Evolutionary conservation across 2,329 filamentous ascomycete species (phyloP), one percentile per base, ranked within the genome.

Genomic region (Aspergillus sclerotialis): DNA sequence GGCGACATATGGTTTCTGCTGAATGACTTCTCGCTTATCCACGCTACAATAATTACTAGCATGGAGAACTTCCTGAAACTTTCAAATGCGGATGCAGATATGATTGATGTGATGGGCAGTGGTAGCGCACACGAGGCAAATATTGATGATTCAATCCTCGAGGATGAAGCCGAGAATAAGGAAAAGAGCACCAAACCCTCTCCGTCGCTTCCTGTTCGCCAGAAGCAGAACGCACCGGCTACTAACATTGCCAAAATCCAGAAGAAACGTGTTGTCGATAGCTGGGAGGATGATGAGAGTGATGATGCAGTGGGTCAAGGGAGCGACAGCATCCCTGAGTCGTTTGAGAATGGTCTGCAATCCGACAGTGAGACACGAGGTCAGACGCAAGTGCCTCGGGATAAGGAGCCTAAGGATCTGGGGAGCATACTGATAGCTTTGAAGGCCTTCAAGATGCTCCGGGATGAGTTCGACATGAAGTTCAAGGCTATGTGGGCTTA

Each of bases 1-100:
- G 73, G 75, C 4, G 80, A 87, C 30, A 69, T 85, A 7, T 89
- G 83, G 84, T 88, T 82, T 48, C 52, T 73, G 2, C 66, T 88
- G 2, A 84, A 86, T 40, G 74, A 82, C 49, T 79, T 80, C 53
- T 78, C 73, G 10, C 65, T 76, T 35, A 64, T 63, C 2, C 39
- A 63, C 2, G 55, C 57, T 7, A 63, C 60, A 0, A 55, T 63
- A n/a, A 45, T 55, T 4, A 52, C 53, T 0, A 54, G 49, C 24
- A 35, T 63, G 9, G 49, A 52, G 17, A 57, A 52, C 11, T 60
- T 55, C 35, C 43, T 62, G 14, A 53, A 55, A 78, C 7, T 15
- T 16, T 32, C 30, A 13, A 21, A 15, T n/a, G 28, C 32, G 8
- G 42, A 44, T 16, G 28, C 33, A 5, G 42, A 52, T 17, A 41